These are phyloP conservation scores for Pelargonium fulgidum DNA, from an alignment of 441 rosid species.

Conservation along the genomic window DNA sequence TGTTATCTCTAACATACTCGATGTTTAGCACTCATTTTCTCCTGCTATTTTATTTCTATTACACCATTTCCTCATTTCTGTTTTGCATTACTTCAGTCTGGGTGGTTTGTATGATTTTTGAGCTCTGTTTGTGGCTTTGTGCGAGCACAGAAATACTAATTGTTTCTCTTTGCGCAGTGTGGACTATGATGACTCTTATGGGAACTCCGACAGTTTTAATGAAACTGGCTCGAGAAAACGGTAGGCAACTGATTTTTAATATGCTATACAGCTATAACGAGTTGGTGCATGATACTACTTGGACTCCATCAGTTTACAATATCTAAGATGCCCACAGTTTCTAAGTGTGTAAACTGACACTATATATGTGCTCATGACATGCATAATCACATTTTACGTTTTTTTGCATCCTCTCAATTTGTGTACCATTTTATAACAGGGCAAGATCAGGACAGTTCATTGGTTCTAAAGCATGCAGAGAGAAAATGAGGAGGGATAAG, in stretches of 20 bases:
- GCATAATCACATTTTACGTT: not conserved
- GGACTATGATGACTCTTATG: conserved; percentile 61
- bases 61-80: not conserved
- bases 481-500: conserved; percentile 90
- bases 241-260: conserved; percentile 26
- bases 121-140: conserved; percentile 2
- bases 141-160: not conserved
- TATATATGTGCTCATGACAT: not conserved
- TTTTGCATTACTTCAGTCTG: not conserved
- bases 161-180: conserved; percentile 26
- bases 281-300: not conserved
- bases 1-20: not conserved
- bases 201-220: conserved; percentile 61
- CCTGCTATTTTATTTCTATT: not conserved
- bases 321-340: not conserved
- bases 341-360: not conserved
- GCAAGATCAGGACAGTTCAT: conserved; percentile 55
- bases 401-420: not conserved
- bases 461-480: conserved; percentile 98
- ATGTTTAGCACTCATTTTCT: not conserved
- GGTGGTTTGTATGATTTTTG: not conserved
- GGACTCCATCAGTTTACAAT: not conserved
- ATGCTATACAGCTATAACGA: not conserved
- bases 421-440: conserved; percentile 37
- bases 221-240: conserved; percentile 75